phyloP scores from a whole-genome alignment of 768 basidiomycete species.

The Podaxis sp. region DNA sequence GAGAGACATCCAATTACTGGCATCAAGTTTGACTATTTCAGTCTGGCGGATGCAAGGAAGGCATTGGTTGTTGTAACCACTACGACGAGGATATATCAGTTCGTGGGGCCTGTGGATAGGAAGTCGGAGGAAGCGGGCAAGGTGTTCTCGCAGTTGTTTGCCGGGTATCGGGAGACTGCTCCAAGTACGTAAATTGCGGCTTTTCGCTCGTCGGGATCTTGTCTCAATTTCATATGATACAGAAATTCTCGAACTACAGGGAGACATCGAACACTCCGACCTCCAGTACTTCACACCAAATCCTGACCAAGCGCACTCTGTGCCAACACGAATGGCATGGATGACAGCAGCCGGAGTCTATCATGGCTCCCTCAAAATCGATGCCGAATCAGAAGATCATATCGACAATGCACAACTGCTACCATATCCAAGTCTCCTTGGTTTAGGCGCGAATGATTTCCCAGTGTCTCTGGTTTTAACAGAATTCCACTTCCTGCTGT shows the following conservation, averaged over 20 bases:
- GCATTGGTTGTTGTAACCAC: constrained; percentile 83
- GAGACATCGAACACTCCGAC: constrained; percentile 72
- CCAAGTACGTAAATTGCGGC: constrained; percentile 58
- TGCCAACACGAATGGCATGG: constrained; percentile 85
- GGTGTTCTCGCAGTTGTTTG: constrained; percentile 74
- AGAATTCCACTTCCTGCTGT: constrained; percentile 87
- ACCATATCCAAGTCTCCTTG: constrained; percentile 61
- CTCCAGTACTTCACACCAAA: constrained; percentile 78
- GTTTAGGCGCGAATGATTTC: constrained; percentile 34
- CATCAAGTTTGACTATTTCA: constrained; percentile 76
- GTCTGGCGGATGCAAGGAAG: constrained; percentile 58
- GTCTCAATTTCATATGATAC: constrained; percentile 17
- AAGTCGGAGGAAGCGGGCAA: constrained; percentile 74
- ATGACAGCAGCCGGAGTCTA: constrained; percentile 91
- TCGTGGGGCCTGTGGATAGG: constrained; percentile 66
- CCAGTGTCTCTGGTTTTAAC: constrained; percentile 83
- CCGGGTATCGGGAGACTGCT: constrained; percentile 67
- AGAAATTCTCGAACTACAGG: constrained; percentile 93
- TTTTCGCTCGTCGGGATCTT: constrained; percentile 23
- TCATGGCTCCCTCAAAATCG: constrained; percentile 75
- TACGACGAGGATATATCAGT: constrained; percentile 87
- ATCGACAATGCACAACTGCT: constrained; percentile 78
- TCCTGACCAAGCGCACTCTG: constrained; percentile 64
- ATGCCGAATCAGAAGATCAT: constrained; percentile 66
- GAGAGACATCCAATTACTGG: constrained; percentile 86